A percentile compares a stretch with the other conserved stretches of the same genome.
phyloP scores from a whole-genome alignment of 2,329 filamentous ascomycete species.

The Exophiala lecanii-corni region DNA sequence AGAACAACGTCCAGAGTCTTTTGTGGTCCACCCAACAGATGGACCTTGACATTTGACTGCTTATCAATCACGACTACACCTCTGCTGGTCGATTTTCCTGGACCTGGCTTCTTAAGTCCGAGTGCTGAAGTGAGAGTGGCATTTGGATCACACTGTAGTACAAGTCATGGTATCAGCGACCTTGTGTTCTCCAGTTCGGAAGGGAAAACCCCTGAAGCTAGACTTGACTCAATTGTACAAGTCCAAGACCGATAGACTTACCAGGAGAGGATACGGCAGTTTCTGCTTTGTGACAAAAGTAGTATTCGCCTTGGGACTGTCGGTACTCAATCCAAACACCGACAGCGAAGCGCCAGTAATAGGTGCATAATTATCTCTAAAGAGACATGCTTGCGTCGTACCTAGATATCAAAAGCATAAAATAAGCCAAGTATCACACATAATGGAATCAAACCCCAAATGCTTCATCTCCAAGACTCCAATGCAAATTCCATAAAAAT shows the following conservation, averaged over 20 bases:
- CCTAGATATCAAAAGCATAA: too few relatives aligned
- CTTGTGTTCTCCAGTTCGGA: too few relatives aligned
- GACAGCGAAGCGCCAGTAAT: conserved; percentile 74
- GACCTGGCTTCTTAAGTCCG: conserved; percentile 75
- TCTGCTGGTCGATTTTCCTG: conserved; percentile 65
- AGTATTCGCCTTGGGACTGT: conserved; percentile 86
- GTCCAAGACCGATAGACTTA: conserved; percentile 7
- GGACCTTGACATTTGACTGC: conserved; percentile 70
- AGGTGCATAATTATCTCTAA: conserved; percentile 76
- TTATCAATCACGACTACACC: conserved; percentile 88
- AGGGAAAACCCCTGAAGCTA: too few relatives aligned
- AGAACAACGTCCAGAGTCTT: conserved; percentile 73
- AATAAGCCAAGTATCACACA: too few relatives aligned
- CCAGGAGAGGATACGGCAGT: conserved; percentile 76
- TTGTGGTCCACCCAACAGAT: conserved; percentile 69
- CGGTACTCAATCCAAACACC: conserved; percentile 85
- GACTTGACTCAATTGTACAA: too few relatives aligned
- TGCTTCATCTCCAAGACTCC: too few relatives aligned
- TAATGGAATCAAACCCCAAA: too few relatives aligned
- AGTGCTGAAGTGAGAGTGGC: conserved; percentile 75
- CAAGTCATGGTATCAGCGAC: not conserved
- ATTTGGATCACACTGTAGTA: conserved; percentile 61
- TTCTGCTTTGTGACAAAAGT: conserved; percentile 90
- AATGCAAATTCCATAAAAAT: too few relatives aligned
- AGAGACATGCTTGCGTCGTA: conserved; percentile 88